Conservation (phyloP, 805 yeast genomes). For the Scheffersomyces stipitis region DNA sequence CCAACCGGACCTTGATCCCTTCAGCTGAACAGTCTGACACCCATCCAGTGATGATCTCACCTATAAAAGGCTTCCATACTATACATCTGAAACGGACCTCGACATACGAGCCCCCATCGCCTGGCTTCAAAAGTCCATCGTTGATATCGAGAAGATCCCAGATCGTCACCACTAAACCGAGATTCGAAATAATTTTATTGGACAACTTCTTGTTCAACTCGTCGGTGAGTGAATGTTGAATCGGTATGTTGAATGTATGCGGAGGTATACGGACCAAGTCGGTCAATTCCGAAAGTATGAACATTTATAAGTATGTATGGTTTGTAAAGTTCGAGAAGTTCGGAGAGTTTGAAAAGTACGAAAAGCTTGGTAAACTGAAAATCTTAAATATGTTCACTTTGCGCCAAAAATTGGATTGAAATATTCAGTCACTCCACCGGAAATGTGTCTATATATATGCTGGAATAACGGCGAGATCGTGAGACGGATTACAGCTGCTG, state of each 20-base stretch:
- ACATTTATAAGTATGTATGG: too few species aligned
- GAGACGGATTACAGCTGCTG: too few species aligned
- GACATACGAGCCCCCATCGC: conserved; percentile 88
- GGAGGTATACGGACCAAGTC: conserved; percentile 92
- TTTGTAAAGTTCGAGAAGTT: too few species aligned
- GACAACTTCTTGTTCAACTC: conserved; percentile 84
- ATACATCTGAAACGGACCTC: conserved; percentile 72
- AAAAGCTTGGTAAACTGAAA: too few species aligned
- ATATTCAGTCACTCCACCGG: too few species aligned
- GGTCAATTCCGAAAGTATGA: conserved; percentile 73
- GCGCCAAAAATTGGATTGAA: too few species aligned
- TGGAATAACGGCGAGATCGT: too few species aligned
- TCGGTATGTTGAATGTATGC: conserved; percentile 70
- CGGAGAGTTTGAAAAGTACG: too few species aligned
- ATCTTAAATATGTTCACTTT: too few species aligned
- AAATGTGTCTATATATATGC: too few species aligned
- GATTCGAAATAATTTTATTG: conserved; percentile 77
- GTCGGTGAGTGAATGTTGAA: conserved; percentile 69
- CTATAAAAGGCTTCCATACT: conserved; percentile 91
- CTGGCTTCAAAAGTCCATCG: conserved; percentile 89
- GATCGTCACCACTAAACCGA: conserved; percentile 81
- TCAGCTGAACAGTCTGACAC: conserved; percentile 83
- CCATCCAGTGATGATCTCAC: conserved; percentile 92
- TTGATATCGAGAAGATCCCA: conserved; percentile 82
- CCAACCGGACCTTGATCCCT: conserved; percentile 82